These are phyloP conservation scores for Cladosporium sp. DNA, from an alignment of 2,329 filamentous ascomycete genomes.

Conservation along the genomic window DNA sequence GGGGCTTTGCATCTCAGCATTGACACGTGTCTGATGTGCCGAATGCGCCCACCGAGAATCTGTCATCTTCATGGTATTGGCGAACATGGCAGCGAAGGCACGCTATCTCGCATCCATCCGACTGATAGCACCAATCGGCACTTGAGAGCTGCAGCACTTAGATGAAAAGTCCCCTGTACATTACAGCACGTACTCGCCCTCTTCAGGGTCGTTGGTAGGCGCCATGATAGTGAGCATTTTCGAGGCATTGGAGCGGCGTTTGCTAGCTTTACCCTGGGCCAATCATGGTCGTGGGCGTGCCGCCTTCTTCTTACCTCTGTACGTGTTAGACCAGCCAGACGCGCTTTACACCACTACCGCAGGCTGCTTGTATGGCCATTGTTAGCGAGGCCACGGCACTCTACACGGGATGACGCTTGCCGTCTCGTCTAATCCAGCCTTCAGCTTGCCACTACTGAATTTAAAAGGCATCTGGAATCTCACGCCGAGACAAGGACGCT, in stretches of 20 bases:
- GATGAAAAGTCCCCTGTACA: background rate
- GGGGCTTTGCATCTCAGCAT: background rate
- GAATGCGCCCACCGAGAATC: background rate
- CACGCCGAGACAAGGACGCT: too few species aligned
- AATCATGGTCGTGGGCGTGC: background rate
- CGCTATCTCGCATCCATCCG: background rate
- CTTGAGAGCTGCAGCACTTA: background rate
- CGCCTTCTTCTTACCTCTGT: background rate
- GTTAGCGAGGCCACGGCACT: background rate
- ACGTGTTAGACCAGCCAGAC: background rate
- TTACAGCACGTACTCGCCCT: background rate
- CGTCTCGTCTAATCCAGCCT: background rate
- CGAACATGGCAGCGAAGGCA: background rate
- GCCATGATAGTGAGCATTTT: background rate
- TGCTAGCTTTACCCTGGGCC: background rate
- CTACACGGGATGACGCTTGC: background rate
- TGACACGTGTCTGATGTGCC: background rate
- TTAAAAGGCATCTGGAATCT: background rate
- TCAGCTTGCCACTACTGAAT: background rate
- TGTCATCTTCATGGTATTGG: background rate
- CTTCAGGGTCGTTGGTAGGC: background rate
- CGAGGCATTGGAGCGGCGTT: too few species aligned
- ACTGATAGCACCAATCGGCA: background rate
- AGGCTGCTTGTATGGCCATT: background rate
- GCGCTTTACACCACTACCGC: background rate